Evolutionary conservation across 495 filamentous ascomycete genomes (phyloP).

Genomic region (Xylaria venustula): DNA sequence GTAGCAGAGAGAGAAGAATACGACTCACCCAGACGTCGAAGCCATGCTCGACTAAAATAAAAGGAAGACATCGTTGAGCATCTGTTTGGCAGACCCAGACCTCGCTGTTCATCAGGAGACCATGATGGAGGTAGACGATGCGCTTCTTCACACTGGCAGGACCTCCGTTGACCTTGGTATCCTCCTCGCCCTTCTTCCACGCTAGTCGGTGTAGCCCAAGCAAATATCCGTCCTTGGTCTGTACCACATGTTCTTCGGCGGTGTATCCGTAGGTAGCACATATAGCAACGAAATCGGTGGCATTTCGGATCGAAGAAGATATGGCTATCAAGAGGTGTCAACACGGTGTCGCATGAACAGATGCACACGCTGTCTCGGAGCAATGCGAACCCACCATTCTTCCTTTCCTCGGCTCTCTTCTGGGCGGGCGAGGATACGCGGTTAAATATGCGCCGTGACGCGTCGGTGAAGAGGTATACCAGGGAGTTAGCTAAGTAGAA

Average conservation of each 20-base stretch:
- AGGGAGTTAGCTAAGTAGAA: slow-evolving; percentile 63
- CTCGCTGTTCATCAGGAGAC: slow-evolving; percentile 97
- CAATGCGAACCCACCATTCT: slow-evolving; percentile 44
- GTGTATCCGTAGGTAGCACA: slow-evolving; percentile 86
- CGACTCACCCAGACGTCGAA: slow-evolving; percentile 90
- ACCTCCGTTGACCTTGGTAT: slow-evolving; percentile 68
- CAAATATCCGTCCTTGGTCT: slow-evolving; percentile 91
- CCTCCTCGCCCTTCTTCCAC: slow-evolving; percentile 78
- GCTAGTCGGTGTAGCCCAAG: slow-evolving; percentile 86
- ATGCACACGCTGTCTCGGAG: background rate
- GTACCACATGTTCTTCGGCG: slow-evolving; percentile 93
- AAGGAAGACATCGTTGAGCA: slow-evolving; percentile 79
- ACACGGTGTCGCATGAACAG: slow-evolving; percentile 18
- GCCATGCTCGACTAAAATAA: slow-evolving; percentile 83
- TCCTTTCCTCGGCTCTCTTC: slow-evolving; percentile 58
- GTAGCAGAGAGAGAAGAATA: background rate
- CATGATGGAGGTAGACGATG: slow-evolving; percentile 94
- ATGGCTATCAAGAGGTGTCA: slow-evolving; percentile 35
- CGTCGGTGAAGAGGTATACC: slow-evolving; percentile 77
- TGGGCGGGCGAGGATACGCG: slow-evolving; percentile 67
- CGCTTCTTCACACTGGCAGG: slow-evolving; percentile 70
- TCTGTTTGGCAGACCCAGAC: slow-evolving; percentile 96
- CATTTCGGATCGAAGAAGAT: slow-evolving; percentile 57
- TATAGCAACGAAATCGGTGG: slow-evolving; percentile 88
- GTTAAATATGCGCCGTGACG: slow-evolving; percentile 82